Conservation (phyloP, 2,329 filamentous ascomycete genomes). For the Neonectria faginata region DNA sequence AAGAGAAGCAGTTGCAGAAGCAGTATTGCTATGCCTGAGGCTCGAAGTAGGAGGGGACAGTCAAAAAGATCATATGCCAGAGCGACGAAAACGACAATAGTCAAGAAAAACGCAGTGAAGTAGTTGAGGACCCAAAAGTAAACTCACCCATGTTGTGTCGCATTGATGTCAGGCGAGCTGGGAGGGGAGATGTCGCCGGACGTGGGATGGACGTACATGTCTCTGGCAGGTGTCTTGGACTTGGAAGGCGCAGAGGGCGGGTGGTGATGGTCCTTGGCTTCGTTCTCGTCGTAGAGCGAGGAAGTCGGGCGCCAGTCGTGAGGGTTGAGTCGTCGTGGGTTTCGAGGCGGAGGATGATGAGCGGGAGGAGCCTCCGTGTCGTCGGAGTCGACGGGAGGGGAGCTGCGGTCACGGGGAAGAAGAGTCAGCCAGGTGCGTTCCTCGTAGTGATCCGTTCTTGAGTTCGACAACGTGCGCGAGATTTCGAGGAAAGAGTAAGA, state of each 20-base stretch:
- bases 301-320: constrained; percentile 62
- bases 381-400: constrained; percentile 41
- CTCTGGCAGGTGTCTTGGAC: constrained; percentile 43
- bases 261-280: constrained; percentile 23
- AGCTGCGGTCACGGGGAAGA: constrained; percentile 34
- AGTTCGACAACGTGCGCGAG: background rate
- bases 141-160: constrained; percentile 57
- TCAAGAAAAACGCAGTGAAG: constrained; percentile 28
- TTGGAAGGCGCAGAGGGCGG: constrained; percentile 53
- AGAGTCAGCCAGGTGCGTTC: constrained; percentile 36
- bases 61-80: background rate
- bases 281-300: constrained; percentile 60
- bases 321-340: constrained; percentile 49
- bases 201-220: constrained; percentile 49
- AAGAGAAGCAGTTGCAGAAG: background rate
- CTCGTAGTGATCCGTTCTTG: background rate
- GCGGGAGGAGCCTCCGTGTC: constrained; percentile 43
- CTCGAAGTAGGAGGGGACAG: background rate
- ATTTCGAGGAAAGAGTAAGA: background rate
- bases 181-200: constrained; percentile 66
- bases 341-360: constrained; percentile 52
- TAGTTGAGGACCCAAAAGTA: constrained; percentile 15
- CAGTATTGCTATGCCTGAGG: background rate
- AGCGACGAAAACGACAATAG: constrained; percentile 24
- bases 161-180: constrained; percentile 64